These are phyloP conservation scores for Huntiella bhutanensis DNA, from an alignment of 2,329 filamentous ascomycete genomes.

Conservation along the genomic window DNA sequence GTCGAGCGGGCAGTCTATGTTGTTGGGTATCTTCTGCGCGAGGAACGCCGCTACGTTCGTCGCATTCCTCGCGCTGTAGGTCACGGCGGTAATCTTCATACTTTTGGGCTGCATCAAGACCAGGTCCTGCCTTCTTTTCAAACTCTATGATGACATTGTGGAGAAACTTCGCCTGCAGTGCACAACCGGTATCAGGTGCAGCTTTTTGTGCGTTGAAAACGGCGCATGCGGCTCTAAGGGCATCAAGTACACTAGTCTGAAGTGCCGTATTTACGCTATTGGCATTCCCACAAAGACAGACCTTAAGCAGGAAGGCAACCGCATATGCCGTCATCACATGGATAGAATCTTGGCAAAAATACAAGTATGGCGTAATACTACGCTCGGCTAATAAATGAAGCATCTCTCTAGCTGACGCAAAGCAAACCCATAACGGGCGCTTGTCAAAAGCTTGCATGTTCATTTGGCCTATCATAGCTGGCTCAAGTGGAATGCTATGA, in stretches of 20 bases:
- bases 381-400: slow-evolving; percentile 17
- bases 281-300: slow-evolving; percentile 7
- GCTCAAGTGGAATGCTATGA: slow-evolving; percentile 20
- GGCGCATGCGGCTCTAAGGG: slow-evolving; percentile 12
- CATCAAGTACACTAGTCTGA: slow-evolving; percentile 10
- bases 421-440: slow-evolving; percentile 17
- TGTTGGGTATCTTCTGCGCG: neutral
- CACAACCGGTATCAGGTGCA: slow-evolving; percentile 16
- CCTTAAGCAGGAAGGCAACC: slow-evolving; percentile 22
- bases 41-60: neutral
- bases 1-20: neutral
- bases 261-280: slow-evolving; percentile 10
- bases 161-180: slow-evolving; percentile 18
- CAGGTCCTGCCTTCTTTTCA: slow-evolving; percentile 7
- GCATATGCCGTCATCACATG: slow-evolving; percentile 25
- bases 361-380: slow-evolving; percentile 17
- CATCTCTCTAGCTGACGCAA: slow-evolving; percentile 18
- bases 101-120: neutral
- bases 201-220: slow-evolving; percentile 17
- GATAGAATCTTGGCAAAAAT: slow-evolving; percentile 23
- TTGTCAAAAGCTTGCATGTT: slow-evolving; percentile 14
- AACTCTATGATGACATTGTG: slow-evolving; percentile 9
- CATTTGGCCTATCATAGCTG: slow-evolving; percentile 14
- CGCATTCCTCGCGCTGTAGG: neutral
- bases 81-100: too few relatives aligned